Conservation (phyloP, 2,329 filamentous ascomycete species). For the Lomentospora prolificans region DNA sequence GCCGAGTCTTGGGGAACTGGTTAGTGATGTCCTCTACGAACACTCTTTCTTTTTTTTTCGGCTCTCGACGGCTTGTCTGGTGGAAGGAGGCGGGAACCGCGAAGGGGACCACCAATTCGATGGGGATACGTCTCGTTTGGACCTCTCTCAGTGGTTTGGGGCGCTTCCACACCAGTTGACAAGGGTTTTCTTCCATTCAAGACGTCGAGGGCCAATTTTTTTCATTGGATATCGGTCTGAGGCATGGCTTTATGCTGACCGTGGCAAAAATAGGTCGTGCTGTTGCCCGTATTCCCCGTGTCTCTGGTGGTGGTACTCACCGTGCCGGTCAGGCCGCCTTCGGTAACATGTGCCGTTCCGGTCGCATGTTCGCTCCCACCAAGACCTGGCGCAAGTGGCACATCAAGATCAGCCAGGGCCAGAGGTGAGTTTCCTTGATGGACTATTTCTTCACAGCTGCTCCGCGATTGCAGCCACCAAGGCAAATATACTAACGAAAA, state of each 20-base stretch:
- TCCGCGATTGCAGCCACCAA: conserved; percentile 7
- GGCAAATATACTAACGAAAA: conserved; percentile 17
- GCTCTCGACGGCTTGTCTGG: background rate
- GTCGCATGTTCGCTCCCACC: conserved; percentile 99
- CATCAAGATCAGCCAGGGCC: conserved; percentile 98
- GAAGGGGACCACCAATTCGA: too few species aligned
- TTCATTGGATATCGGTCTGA: background rate
- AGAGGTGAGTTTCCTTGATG: conserved; percentile 58
- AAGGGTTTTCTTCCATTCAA: too few species aligned
- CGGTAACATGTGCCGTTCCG: conserved; percentile 99
- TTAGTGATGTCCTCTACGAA: conserved; percentile 39
- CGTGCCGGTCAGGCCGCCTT: conserved; percentile 99
- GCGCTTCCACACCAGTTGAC: background rate
- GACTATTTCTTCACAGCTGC: background rate
- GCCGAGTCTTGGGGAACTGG: conserved; percentile 99
- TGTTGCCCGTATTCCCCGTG: conserved; percentile 99
- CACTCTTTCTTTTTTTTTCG: conserved; percentile 8
- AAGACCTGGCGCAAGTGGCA: conserved; percentile 99
- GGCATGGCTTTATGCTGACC: background rate
- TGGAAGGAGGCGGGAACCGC: too few species aligned
- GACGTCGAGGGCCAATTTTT: too few species aligned
- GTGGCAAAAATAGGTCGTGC: conserved; percentile 62
- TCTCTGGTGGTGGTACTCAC: conserved; percentile 99
- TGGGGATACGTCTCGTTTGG: background rate
- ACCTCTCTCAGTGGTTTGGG: too few species aligned